Conservation (phyloP, 2,329 filamentous ascomycete genomes). For the Aspergillus awamori region DNA sequence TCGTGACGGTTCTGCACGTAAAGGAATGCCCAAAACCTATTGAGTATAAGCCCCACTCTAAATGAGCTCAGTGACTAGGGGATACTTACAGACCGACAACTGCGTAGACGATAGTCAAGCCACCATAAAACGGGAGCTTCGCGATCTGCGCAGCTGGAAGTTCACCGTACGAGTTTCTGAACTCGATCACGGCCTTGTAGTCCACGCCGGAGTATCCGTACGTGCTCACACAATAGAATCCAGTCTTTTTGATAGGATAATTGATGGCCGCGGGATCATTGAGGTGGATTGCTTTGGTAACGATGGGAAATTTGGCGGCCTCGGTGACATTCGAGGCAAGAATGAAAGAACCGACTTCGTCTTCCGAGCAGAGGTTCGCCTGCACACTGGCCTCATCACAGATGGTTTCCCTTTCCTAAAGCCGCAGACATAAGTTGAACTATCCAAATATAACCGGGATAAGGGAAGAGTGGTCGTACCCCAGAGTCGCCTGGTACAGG, state of each 20-base stretch:
- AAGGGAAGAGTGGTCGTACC: conserved; percentile 45
- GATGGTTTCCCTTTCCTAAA: conserved; percentile 64
- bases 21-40: conserved; percentile 85
- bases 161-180: conserved; percentile 95
- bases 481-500: conserved; percentile 58
- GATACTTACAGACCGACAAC: conserved; percentile 69
- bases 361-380: conserved; percentile 70
- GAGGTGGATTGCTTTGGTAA: conserved; percentile 79
- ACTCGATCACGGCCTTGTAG: conserved; percentile 83
- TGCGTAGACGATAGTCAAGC: conserved; percentile 89
- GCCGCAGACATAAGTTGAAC: conserved; percentile 34
- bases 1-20: conserved; percentile 94
- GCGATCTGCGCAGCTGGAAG: conserved; percentile 93
- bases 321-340: conserved; percentile 74
- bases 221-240: conserved; percentile 93
- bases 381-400: conserved; percentile 74
- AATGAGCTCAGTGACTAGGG: not conserved
- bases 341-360: conserved; percentile 83
- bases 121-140: conserved; percentile 96
- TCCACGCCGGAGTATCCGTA: conserved; percentile 67
- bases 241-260: conserved; percentile 84
- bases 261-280: conserved; percentile 72
- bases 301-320: conserved; percentile 69
- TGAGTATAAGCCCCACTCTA: conserved; percentile 24
- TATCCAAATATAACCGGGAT: not conserved